A percentile compares a stretch with the other conserved stretches of the same genome.
These are phyloP conservation scores for Rubroshorea leprosula DNA, from an alignment of 345 rosid genomes.

Conservation along the genomic window DNA sequence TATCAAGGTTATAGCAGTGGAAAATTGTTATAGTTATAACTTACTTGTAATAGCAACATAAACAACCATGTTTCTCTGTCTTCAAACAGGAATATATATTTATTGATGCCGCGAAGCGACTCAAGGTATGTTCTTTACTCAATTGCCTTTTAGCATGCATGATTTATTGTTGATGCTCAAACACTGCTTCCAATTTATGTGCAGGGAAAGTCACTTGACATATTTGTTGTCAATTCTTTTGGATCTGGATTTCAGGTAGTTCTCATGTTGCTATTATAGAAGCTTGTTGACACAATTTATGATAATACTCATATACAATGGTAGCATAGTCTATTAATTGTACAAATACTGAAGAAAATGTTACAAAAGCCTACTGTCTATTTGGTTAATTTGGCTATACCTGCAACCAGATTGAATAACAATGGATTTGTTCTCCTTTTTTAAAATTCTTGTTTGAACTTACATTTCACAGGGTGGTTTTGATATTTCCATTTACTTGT, in stretches of 20 bases:
- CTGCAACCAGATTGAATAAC: neutral
- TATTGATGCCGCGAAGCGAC: slow-evolving; percentile 56
- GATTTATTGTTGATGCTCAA: slow-evolving; percentile 8
- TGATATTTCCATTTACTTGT: neutral
- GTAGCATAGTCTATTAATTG: neutral
- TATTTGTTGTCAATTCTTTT: slow-evolving; percentile 86
- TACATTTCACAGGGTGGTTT: neutral
- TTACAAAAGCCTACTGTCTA: neutral
- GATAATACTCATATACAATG: neutral
- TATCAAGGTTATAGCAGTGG: slow-evolving; percentile 48
- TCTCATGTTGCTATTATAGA: slow-evolving; percentile 10
- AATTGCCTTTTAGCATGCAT: neutral
- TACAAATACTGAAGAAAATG: neutral
- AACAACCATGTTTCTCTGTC: slow-evolving; percentile 17
- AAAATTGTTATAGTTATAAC: slow-evolving; percentile 7
- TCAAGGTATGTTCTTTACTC: slow-evolving; percentile 41
- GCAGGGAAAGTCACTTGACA: slow-evolving; percentile 87
- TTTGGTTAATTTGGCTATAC: neutral
- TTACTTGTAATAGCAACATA: slow-evolving; percentile 12
- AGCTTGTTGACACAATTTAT: neutral
- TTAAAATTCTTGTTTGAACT: neutral
- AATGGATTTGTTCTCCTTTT: neutral
- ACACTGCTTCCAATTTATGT: slow-evolving; percentile 16
- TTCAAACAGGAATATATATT: slow-evolving; percentile 72
- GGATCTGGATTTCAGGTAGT: slow-evolving; percentile 95